These are phyloP conservation scores for Barnettozyma vustinii DNA, from an alignment of 805 yeast species.

Conservation along the genomic window DNA sequence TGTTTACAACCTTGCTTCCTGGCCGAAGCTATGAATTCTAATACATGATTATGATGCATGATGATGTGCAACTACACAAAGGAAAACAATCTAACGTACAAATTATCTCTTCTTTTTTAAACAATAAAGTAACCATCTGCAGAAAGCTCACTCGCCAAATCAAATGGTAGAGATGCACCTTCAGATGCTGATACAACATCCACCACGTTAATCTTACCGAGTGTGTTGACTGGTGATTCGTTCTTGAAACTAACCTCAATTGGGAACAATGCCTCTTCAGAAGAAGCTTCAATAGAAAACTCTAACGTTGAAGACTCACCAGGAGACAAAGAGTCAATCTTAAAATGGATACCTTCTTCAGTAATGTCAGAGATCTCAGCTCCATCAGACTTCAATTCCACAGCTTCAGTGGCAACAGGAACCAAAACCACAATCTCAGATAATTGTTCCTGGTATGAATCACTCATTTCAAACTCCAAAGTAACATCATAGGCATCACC, in stretches of 20 bases:
- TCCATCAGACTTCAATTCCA: slow-evolving; percentile 45
- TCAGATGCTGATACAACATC: slow-evolving; percentile 48
- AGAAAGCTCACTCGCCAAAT: slow-evolving; percentile 50
- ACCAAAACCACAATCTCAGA: slow-evolving; percentile 52
- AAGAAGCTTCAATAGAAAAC: slow-evolving; percentile 59
- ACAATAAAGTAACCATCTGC: slow-evolving; percentile 56
- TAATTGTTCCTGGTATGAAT: slow-evolving; percentile 39
- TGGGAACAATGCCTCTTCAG: slow-evolving; percentile 87
- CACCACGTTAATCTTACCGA: slow-evolving; percentile 62
- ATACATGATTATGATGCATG: not conserved
- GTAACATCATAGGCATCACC: slow-evolving; percentile 67
- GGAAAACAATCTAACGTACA: not conserved
- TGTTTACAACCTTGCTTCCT: slow-evolving; percentile 48
- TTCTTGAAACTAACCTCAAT: slow-evolving; percentile 62
- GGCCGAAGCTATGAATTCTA: slow-evolving; percentile 33
- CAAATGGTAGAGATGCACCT: slow-evolving; percentile 63
- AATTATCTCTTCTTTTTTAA: slow-evolving; percentile 15
- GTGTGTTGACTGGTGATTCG: slow-evolving; percentile 42
- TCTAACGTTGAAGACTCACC: slow-evolving; percentile 71
- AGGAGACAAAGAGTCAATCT: slow-evolving; percentile 47
- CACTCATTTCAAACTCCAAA: slow-evolving; percentile 77
- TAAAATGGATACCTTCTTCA: slow-evolving; percentile 69
- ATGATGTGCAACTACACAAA: not conserved
- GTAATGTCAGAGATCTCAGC: slow-evolving; percentile 52
- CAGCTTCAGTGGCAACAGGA: slow-evolving; percentile 60